Evolutionary conservation across 768 basidiomycete species (phyloP), one percentile per base, ranked within the genome.

Genomic region (Psilocybe azurescens): DNA sequence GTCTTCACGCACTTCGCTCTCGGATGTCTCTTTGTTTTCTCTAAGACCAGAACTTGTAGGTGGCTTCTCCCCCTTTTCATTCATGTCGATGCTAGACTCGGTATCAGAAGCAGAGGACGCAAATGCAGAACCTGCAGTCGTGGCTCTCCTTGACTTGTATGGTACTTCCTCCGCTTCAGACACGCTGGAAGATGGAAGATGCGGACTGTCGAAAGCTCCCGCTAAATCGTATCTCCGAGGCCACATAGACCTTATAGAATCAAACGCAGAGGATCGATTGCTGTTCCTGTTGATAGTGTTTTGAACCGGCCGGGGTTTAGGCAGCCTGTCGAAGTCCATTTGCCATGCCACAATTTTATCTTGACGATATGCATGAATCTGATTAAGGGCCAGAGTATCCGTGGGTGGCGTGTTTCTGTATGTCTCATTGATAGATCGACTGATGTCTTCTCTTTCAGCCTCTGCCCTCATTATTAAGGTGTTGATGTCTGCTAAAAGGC

Each of bases 311-410:
- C 86, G 89, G 58, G 83, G 89, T 69, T 90, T 93, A 6, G 90
- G 90, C 30, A 98, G 81, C 55, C 88, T 86, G 67, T 94, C 91
- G 66, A 97, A 95, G 71, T 98, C 95, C 63, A 86, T 86, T 74
- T 99, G 95, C 93, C 96, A 98, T n/a, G 91, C 93, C 14, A 97
- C 94, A 51, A 97, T 94, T 72, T 90, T 91, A 68, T 97, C 94
- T 77, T 98, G 97, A 50, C 95, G 83, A 62, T 88, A 89, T 1
- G 91, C 88, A 52, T 95, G 88, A 5, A 95, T 91, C 66, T 86
- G 86, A 63, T 95, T 98, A 54, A 96, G 82, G 39, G 90, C 92
- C 47, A 97, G 83, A 0, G 95, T 96, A 70, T 97, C 95, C 18
- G 86, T 91, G 54, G 94, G 86, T 0, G 85, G 68, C 0, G 94